phyloP scores from a whole-genome alignment of 2,329 filamentous ascomycete genomes.

The Pezicula carpinea region DNA sequence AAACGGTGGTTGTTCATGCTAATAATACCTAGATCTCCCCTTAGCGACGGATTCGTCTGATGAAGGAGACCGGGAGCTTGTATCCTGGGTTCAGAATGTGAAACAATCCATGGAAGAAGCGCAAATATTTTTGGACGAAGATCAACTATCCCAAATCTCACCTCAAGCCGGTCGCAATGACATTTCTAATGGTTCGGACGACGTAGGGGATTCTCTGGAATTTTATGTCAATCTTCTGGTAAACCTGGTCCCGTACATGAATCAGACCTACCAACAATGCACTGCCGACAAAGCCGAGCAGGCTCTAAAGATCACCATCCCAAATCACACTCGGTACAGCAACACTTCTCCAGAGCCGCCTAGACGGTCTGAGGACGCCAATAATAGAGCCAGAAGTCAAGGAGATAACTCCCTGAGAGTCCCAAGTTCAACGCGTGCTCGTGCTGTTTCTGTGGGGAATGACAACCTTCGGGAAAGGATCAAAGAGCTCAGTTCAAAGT shows the following conservation, averaged over 20 bases:
- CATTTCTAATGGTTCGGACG: background rate
- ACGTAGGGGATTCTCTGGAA: background rate
- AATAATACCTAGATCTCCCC: background rate
- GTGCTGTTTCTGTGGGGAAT: background rate
- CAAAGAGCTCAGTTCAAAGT: background rate
- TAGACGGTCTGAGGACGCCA: background rate
- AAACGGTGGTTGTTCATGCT: background rate
- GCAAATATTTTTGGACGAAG: background rate
- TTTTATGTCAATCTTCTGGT: constrained; percentile 1
- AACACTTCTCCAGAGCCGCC: background rate
- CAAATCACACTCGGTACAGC: background rate
- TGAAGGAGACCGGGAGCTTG: background rate
- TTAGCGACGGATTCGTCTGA: background rate
- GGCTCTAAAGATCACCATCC: background rate
- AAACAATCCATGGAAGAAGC: too few species aligned
- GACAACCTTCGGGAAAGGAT: background rate
- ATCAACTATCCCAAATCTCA: background rate
- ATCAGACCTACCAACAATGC: background rate
- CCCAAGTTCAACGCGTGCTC: background rate
- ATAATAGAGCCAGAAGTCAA: background rate
- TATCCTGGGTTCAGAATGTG: too few species aligned
- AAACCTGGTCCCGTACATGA: background rate
- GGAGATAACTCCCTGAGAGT: background rate
- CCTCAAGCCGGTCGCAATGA: background rate
- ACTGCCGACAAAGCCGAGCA: background rate